These are phyloP conservation scores for Rutidosis leptorrhynchoides DNA, from an alignment of 129 eudicot genomes.

Conservation along the genomic window DNA sequence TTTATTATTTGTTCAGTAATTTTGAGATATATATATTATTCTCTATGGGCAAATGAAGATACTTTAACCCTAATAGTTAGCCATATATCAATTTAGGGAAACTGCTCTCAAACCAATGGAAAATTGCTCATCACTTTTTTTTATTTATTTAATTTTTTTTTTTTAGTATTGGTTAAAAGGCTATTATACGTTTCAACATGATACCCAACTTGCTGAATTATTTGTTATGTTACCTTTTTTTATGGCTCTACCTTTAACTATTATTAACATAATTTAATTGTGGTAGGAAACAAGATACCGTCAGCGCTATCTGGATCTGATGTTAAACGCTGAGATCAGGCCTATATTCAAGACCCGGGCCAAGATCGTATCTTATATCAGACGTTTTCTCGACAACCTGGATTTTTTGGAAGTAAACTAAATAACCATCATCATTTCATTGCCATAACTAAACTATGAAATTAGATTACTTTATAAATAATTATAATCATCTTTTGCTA, in stretches of 20 bases:
- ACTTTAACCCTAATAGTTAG: neutral
- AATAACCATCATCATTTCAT: neutral
- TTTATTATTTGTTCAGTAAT: neutral
- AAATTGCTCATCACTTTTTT: no score
- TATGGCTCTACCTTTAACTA: neutral
- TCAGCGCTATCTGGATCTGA: constrained; percentile 84
- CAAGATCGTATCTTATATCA: constrained; percentile 54
- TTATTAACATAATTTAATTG: neutral
- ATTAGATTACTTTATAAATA: neutral
- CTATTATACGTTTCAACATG: neutral
- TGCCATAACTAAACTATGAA: neutral
- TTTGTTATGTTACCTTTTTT: neutral
- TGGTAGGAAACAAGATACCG: constrained; percentile 93
- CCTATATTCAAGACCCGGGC: constrained; percentile 83
- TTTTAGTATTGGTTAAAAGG: no score
- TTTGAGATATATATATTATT: neutral
- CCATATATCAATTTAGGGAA: neutral
- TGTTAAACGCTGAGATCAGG: constrained; percentile 73
- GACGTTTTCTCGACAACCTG: constrained; percentile 68
- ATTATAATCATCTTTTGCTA: neutral
- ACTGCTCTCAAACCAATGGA: neutral
- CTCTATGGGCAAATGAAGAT: neutral
- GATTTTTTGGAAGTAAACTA: constrained; percentile 72
- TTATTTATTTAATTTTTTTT: no score
- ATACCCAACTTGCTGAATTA: neutral